phyloP scores from a whole-genome alignment of 2,329 filamentous ascomycete species.

The Aureobasidium sp. region DNA sequence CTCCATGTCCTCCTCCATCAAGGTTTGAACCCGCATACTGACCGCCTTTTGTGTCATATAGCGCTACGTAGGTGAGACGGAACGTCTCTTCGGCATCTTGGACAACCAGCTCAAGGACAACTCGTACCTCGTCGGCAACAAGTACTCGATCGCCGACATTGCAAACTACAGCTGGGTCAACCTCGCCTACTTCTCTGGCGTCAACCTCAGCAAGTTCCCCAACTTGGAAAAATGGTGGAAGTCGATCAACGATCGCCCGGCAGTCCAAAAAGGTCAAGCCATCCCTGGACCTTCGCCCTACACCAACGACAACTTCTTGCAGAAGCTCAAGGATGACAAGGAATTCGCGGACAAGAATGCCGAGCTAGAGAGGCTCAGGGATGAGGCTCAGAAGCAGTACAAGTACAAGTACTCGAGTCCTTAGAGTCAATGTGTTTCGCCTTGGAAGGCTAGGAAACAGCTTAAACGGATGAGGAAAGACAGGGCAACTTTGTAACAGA shows the following conservation, averaged over 20 bases:
- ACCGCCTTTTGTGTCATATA: constrained; percentile 22
- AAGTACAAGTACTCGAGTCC: constrained; percentile 39
- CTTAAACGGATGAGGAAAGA: not conserved
- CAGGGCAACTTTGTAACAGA: not conserved
- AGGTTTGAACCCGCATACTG: not conserved
- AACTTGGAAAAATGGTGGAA: constrained; percentile 41
- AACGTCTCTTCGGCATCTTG: constrained; percentile 40
- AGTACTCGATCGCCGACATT: constrained; percentile 42
- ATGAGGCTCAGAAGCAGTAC: constrained; percentile 40
- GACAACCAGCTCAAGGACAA: constrained; percentile 35
- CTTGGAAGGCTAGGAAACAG: not conserved
- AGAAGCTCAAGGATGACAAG: constrained; percentile 40
- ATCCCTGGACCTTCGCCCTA: constrained; percentile 33
- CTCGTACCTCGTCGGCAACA: constrained; percentile 41
- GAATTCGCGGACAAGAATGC: constrained; percentile 44
- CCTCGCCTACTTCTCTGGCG: constrained; percentile 33
- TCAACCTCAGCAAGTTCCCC: constrained; percentile 37
- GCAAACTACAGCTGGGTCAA: constrained; percentile 41
- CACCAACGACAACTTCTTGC: constrained; percentile 36
- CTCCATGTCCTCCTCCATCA: not conserved
- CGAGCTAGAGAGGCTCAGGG: constrained; percentile 30
- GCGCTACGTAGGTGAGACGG: constrained; percentile 42
- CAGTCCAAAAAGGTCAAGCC: constrained; percentile 34
- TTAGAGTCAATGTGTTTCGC: constrained; percentile 17
- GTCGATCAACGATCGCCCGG: constrained; percentile 35